These are phyloP conservation scores for Tricholoma terreum DNA, from an alignment of 768 basidiomycete species.

Conservation along the genomic window DNA sequence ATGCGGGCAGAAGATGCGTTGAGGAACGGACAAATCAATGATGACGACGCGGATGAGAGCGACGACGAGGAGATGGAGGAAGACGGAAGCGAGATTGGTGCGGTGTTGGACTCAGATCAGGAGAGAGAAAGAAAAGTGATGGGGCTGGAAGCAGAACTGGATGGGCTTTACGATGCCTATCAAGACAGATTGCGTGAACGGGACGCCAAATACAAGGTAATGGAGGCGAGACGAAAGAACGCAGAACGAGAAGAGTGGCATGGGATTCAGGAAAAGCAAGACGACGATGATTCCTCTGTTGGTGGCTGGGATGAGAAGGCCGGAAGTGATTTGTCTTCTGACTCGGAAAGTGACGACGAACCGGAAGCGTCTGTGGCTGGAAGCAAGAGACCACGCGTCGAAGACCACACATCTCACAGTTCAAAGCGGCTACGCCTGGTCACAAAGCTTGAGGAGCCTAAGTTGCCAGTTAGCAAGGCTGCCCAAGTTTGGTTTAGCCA, in stretches of 20 bases:
- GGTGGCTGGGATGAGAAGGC: slow-evolving; percentile 72
- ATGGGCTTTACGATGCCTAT: slow-evolving; percentile 86
- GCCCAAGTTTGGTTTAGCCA: slow-evolving; percentile 96
- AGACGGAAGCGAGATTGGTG: slow-evolving; percentile 28
- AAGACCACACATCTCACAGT: slow-evolving; percentile 20
- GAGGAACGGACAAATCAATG: slow-evolving; percentile 32
- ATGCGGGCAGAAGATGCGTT: slow-evolving; percentile 49
- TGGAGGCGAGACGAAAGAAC: slow-evolving; percentile 71
- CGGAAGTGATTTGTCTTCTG: slow-evolving; percentile 43
- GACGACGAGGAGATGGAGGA: slow-evolving; percentile 25
- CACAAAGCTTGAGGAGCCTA: slow-evolving; percentile 41
- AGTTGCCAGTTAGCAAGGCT: slow-evolving; percentile 42
- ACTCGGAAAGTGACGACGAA: slow-evolving; percentile 45
- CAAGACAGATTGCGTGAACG: slow-evolving; percentile 74
- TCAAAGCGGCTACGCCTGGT: slow-evolving; percentile 55
- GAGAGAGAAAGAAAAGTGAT: slow-evolving; percentile 61
- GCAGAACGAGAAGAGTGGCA: slow-evolving; percentile 78
- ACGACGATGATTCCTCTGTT: slow-evolving; percentile 41
- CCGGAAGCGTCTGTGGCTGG: slow-evolving; percentile 4
- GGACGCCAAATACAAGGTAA: slow-evolving; percentile 85
- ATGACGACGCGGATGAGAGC: slow-evolving; percentile 38
- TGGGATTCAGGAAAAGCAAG: slow-evolving; percentile 53
- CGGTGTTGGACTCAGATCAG: slow-evolving; percentile 59
- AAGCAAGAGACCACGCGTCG: slow-evolving; percentile 38
- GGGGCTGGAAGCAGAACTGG: slow-evolving; percentile 80